Percentiles rank a stretch among this genome's conserved stretches.
Conservation (phyloP, 2,329 filamentous ascomycete genomes). For the Phialophora chinensis region DNA sequence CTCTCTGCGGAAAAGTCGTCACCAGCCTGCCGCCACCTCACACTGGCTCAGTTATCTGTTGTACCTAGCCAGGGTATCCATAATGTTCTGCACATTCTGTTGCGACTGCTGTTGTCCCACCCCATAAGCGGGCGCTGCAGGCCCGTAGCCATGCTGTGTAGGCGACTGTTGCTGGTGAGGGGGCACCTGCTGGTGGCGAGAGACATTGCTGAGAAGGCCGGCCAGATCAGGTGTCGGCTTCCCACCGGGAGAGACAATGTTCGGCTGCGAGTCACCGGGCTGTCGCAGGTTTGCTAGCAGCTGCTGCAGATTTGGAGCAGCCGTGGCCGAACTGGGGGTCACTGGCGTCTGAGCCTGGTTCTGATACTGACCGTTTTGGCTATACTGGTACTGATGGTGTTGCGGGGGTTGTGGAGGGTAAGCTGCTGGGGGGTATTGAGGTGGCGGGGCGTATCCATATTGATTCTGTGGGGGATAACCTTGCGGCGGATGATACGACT, state of each 20-base stretch:
- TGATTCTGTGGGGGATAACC: slow-evolving; percentile 43
- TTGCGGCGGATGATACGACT: slow-evolving; percentile 43
- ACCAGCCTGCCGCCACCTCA: not conserved
- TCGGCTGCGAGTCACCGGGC: slow-evolving; percentile 31
- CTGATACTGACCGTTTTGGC: slow-evolving; percentile 31
- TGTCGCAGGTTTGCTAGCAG: slow-evolving; percentile 39
- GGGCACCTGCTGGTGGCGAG: slow-evolving; percentile 43
- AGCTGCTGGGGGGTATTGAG: slow-evolving; percentile 32
- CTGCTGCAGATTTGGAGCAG: slow-evolving; percentile 38
- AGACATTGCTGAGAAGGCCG: slow-evolving; percentile 48
- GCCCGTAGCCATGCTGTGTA: slow-evolving; percentile 34
- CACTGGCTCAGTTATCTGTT: slow-evolving; percentile 45
- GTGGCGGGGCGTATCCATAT: slow-evolving; percentile 38
- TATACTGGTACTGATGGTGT: slow-evolving; percentile 30
- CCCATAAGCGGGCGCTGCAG: slow-evolving; percentile 25
- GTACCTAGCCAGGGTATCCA: slow-evolving; percentile 56
- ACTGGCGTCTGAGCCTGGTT: slow-evolving; percentile 25
- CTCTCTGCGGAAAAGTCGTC: not conserved
- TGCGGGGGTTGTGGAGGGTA: slow-evolving; percentile 23
- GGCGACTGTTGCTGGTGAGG: slow-evolving; percentile 27
- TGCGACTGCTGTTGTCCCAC: slow-evolving; percentile 45
- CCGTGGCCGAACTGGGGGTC: slow-evolving; percentile 25
- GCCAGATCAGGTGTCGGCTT: slow-evolving; percentile 48
- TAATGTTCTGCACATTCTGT: slow-evolving; percentile 55
- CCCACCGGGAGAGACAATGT: slow-evolving; percentile 44